Evolutionary conservation across 169 alveolate species (phyloP).

Genomic region (Eimeria acervulina): DNA sequence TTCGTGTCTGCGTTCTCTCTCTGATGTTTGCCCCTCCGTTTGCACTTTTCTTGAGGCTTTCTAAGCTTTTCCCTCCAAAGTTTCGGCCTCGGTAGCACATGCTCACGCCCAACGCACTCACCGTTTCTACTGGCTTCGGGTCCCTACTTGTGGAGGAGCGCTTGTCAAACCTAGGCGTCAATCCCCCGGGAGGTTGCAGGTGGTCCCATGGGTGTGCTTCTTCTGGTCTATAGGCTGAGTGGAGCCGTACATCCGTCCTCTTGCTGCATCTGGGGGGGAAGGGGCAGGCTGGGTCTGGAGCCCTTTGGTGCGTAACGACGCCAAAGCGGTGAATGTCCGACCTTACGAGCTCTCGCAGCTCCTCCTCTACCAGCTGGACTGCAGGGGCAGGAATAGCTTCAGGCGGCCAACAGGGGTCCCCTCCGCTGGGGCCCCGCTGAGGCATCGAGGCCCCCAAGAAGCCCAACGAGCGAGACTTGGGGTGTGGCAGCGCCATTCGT

Average conservation of each 20-base stretch:
- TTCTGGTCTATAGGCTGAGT: conserved; percentile 4
- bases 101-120: background rate
- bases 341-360: background rate
- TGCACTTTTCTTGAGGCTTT: background rate
- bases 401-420: background rate
- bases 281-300: background rate
- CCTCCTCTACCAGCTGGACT: background rate
- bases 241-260: background rate
- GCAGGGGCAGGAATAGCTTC: conserved; percentile 26
- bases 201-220: background rate
- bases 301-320: conserved; percentile 45
- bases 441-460: background rate
- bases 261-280: background rate
- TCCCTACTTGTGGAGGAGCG: background rate
- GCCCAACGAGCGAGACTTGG: background rate
- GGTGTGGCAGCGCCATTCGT: background rate
- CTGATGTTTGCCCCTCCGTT: background rate
- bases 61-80: background rate
- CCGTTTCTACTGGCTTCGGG: background rate
- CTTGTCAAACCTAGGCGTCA: background rate
- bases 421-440: background rate
- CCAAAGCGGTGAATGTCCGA: conserved; percentile 3
- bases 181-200: background rate
- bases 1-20: background rate
- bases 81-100: background rate